Evolutionary conservation across 2,329 filamentous ascomycete genomes (phyloP).

Genomic region (Fusarium sp.): DNA sequence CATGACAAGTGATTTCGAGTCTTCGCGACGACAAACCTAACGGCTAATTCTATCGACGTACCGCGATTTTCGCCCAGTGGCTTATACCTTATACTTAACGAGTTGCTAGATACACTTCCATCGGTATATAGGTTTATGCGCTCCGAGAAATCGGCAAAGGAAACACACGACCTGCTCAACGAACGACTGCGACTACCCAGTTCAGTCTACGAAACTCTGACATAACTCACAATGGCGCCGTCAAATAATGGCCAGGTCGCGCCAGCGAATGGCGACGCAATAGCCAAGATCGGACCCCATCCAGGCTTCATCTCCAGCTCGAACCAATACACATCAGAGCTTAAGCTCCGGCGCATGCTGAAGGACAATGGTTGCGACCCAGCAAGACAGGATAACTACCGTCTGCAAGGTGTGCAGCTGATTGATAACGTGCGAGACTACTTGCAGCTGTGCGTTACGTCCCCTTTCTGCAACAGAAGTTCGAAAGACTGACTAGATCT

Average conservation of each 20-base stretch:
- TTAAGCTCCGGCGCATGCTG: constrained; percentile 80
- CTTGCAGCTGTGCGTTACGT: constrained; percentile 74
- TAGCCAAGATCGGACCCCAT: constrained; percentile 55
- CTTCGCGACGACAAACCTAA: not conserved
- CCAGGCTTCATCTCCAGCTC: constrained; percentile 64
- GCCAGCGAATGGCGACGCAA: constrained; percentile 37
- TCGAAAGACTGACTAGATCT: constrained; percentile 11
- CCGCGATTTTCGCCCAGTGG: not conserved
- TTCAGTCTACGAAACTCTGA: not conserved
- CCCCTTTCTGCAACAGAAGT: not conserved
- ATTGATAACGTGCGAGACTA: constrained; percentile 86
- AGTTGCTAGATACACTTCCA: not conserved
- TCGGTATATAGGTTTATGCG: not conserved
- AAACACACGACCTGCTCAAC: not conserved
- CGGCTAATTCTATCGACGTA: not conserved
- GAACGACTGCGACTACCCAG: not conserved
- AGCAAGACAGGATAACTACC: constrained; percentile 81
- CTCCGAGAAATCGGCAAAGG: not conserved
- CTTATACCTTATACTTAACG: not conserved
- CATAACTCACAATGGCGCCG: constrained; percentile 38
- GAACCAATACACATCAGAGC: constrained; percentile 84
- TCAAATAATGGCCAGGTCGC: constrained; percentile 16
- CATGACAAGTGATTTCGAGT: constrained; percentile 25
- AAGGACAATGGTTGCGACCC: constrained; percentile 77
- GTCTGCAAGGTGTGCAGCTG: constrained; percentile 87